Conservation (phyloP, 305 asterid genomes). For the Fraxinus velutina region DNA sequence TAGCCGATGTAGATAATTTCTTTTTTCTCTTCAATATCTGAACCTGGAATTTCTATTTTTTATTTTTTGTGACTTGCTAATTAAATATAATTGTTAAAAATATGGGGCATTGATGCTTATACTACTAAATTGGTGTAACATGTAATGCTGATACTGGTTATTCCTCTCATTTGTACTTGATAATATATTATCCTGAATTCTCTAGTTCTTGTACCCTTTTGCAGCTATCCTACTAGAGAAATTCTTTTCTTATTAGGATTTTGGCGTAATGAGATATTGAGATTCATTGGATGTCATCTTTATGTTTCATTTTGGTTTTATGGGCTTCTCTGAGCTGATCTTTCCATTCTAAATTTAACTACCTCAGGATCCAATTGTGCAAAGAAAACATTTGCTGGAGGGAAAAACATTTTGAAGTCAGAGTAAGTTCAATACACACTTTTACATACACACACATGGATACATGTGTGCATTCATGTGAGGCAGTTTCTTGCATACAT, state of each 20-base stretch:
- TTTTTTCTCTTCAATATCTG: background rate
- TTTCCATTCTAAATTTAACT: slow-evolving; percentile 8
- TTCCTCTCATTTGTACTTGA: slow-evolving; percentile 9
- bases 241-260: background rate
- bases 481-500: background rate
- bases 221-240: background rate
- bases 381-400: slow-evolving; percentile 24
- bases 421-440: slow-evolving; percentile 45
- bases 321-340: slow-evolving; percentile 22
- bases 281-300: background rate
- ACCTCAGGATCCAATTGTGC: slow-evolving; percentile 39
- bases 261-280: background rate
- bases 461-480: background rate
- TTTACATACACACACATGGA: background rate
- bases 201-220: background rate
- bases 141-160: slow-evolving; percentile 5
- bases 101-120: background rate
- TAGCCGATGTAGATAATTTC: background rate
- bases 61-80: background rate
- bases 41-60: background rate
- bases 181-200: background rate
- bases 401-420: slow-evolving; percentile 25
- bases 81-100: background rate
- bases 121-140: background rate
- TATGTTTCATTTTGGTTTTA: slow-evolving; percentile 2